Evolutionary conservation across 805 yeast species (phyloP).

Genomic region (Candida golubevii): DNA sequence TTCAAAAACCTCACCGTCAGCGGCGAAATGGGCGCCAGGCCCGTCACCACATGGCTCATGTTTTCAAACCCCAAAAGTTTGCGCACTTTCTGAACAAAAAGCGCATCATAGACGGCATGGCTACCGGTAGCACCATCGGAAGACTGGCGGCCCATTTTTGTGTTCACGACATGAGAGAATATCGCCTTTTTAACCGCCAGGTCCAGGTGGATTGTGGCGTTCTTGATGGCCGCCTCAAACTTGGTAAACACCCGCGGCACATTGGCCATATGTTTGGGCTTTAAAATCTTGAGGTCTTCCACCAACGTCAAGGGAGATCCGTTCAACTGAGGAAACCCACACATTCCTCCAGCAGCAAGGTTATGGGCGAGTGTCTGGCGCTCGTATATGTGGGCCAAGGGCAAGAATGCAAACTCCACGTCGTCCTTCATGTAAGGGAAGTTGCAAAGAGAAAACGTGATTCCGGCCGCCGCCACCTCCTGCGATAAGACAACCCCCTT

Average conservation of each 20-base stretch:
- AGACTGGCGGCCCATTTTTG: slow-evolving; percentile 17
- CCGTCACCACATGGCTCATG: slow-evolving; percentile 26
- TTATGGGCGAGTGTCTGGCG: slow-evolving; percentile 23
- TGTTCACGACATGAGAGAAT: slow-evolving; percentile 16
- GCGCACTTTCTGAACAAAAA: slow-evolving; percentile 12
- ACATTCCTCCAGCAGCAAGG: slow-evolving; percentile 22
- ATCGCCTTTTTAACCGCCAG: slow-evolving; percentile 17
- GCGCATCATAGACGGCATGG: slow-evolving; percentile 18
- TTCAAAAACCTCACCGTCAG: slow-evolving; percentile 59
- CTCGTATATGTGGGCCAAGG: slow-evolving; percentile 37
- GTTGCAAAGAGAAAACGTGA: slow-evolving; percentile 13
- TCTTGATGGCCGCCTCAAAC: slow-evolving; percentile 23
- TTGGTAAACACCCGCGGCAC: slow-evolving; percentile 27
- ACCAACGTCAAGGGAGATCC: slow-evolving; percentile 23
- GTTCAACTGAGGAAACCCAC: slow-evolving; percentile 22
- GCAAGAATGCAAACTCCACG: slow-evolving; percentile 23
- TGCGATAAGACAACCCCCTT: slow-evolving; percentile 25
- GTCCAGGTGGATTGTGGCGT: slow-evolving; percentile 21
- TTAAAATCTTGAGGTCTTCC: slow-evolving; percentile 22
- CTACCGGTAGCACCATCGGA: slow-evolving; percentile 17
- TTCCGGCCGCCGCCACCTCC: slow-evolving; percentile 18
- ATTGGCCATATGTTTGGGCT: slow-evolving; percentile 23
- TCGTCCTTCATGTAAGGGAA: slow-evolving; percentile 10
- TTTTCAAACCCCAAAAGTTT: slow-evolving; percentile 35
- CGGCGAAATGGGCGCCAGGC: slow-evolving; percentile 69